These are phyloP conservation scores for Exobasidium rhododendri DNA, from an alignment of 1,284 basidiomycete species.

Conservation along the genomic window DNA sequence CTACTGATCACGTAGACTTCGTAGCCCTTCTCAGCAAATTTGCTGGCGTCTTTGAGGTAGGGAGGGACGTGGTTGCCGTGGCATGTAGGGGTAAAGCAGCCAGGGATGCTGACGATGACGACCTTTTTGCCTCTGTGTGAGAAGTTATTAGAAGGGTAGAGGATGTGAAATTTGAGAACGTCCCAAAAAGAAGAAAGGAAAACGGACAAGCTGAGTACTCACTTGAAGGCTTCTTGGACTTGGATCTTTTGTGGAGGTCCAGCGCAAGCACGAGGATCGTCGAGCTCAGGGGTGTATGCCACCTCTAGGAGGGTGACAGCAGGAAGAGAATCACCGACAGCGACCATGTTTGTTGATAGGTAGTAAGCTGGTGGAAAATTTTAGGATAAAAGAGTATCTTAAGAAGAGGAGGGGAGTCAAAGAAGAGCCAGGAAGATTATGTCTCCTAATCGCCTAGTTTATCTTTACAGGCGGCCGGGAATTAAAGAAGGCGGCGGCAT, in stretches of 20 bases:
- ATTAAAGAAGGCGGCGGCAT: too few relatives aligned
- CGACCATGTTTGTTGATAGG: neutral
- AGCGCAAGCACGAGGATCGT: constrained; percentile 58
- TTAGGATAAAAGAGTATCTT: too few relatives aligned
- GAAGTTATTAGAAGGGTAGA: neutral
- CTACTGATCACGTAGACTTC: constrained; percentile 60
- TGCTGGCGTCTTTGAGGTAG: constrained; percentile 65
- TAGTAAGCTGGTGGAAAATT: too few relatives aligned
- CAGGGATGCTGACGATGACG: constrained; percentile 66
- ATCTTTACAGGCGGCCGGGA: too few relatives aligned
- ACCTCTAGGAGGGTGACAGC: constrained; percentile 65
- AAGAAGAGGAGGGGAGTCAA: too few relatives aligned
- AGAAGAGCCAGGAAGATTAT: too few relatives aligned
- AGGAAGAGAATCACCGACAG: constrained; percentile 65
- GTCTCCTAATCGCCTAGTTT: too few relatives aligned
- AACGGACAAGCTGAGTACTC: neutral
- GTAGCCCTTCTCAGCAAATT: constrained; percentile 73
- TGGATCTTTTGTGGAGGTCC: constrained; percentile 51
- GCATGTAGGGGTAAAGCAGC: constrained; percentile 30
- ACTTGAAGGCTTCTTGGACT: constrained; percentile 66
- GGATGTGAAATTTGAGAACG: neutral
- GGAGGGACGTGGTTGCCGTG: constrained; percentile 62
- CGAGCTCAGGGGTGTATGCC: constrained; percentile 67
- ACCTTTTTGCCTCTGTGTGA: constrained; percentile 67
- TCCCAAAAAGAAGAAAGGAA: too few relatives aligned